Conservation (phyloP, 345 rosid species). For the Gossypium turneri region DNA sequence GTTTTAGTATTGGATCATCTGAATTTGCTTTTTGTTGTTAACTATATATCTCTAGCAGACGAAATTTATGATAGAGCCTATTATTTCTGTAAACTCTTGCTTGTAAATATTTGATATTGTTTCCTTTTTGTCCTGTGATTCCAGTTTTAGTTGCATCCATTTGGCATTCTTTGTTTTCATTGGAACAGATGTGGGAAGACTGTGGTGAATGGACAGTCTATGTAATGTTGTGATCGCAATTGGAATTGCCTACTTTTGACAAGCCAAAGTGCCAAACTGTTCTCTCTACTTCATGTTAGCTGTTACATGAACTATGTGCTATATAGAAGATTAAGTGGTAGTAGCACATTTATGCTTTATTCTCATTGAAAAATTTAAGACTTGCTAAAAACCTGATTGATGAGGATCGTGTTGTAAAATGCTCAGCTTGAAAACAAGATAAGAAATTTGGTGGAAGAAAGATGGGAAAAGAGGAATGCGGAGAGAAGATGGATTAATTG, state of each 20-base stretch:
- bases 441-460: background rate
- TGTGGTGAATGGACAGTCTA: background rate
- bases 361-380: background rate
- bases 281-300: background rate
- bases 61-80: background rate
- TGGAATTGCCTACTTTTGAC: background rate
- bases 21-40: background rate
- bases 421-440: slow-evolving; percentile 1
- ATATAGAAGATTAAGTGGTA: background rate
- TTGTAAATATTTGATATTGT: slow-evolving; percentile 4
- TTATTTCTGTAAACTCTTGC: background rate
- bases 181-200: background rate
- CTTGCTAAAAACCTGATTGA: background rate
- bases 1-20: too few species aligned
- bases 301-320: background rate
- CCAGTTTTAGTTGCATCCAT: background rate
- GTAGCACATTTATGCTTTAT: slow-evolving; percentile 1
- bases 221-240: background rate
- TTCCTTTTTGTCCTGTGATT: background rate
- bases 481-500: background rate
- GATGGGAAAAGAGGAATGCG: background rate
- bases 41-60: background rate
- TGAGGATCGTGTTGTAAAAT: background rate
- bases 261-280: background rate
- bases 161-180: background rate